Evolutionary conservation across 2,329 filamentous ascomycete species (phyloP).

Genomic region (Fusarium sp.): DNA sequence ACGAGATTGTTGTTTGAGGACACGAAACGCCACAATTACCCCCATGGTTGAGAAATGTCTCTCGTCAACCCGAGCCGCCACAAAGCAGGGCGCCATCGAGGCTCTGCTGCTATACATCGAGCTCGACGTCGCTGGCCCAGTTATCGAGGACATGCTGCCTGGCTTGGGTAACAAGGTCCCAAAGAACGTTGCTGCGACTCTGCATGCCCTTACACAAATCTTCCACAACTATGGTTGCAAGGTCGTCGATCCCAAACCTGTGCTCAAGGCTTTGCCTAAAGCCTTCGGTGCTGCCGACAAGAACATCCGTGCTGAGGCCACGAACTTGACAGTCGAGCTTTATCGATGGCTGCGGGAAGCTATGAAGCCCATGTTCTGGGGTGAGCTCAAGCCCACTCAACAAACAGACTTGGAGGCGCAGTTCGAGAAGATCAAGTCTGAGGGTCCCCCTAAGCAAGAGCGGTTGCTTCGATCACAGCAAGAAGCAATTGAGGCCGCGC

Average conservation of each 20-base stretch:
- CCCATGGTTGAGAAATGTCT: conserved; percentile 94
- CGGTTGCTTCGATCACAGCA: conserved; percentile 91
- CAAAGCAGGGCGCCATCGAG: conserved; percentile 89
- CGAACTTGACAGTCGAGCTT: conserved; percentile 91
- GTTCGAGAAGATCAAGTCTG: conserved; percentile 93
- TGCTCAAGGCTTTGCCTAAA: conserved; percentile 90
- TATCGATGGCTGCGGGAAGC: conserved; percentile 98
- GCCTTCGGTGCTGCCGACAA: conserved; percentile 97
- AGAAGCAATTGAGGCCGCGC: conserved; percentile 81
- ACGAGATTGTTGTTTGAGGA: conserved; percentile 82
- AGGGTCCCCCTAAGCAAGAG: conserved; percentile 90
- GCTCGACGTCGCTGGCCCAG: conserved; percentile 85
- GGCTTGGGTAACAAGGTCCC: conserved; percentile 90
- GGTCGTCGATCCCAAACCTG: conserved; percentile 91
- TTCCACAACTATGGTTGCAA: conserved; percentile 97
- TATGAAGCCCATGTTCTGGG: conserved; percentile 99
- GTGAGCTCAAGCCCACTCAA: conserved; percentile 93
- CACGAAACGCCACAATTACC: conserved; percentile 80
- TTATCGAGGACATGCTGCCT: conserved; percentile 92
- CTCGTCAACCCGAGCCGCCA: conserved; percentile 87
- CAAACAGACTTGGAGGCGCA: conserved; percentile 94
- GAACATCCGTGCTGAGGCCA: conserved; percentile 95
- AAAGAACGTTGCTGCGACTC: conserved; percentile 82
- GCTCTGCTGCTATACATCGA: conserved; percentile 91
- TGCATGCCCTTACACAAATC: conserved; percentile 84